Evolutionary conservation across 78 protist genomes (phyloP).

Genomic region (Dictyostelium citrinum): DNA sequence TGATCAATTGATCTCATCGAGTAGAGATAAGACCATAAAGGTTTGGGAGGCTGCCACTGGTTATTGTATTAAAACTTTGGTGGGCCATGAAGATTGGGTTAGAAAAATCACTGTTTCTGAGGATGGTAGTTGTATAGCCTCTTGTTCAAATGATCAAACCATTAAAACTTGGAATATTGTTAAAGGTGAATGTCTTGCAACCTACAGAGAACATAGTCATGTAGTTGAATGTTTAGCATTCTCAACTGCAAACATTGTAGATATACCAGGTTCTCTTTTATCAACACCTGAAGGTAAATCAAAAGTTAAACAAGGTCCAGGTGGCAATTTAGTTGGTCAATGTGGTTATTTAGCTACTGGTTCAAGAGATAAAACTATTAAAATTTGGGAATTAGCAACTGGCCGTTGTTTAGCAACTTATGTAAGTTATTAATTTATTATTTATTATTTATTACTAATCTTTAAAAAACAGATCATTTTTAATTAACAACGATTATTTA

Average conservation of each 20-base stretch:
- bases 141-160: conserved; percentile 84
- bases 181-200: conserved; percentile 81
- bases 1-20: conserved; percentile 78
- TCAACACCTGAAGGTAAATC: conserved; percentile 67
- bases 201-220: conserved; percentile 84
- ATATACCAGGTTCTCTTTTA: conserved; percentile 18
- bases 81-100: conserved; percentile 92
- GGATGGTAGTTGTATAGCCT: conserved; percentile 71
- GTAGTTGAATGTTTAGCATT: conserved; percentile 89
- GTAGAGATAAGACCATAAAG: conserved; percentile 87
- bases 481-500: neutral
- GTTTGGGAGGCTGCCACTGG: conserved; percentile 89
- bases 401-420: conserved; percentile 80
- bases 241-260: conserved; percentile 76
- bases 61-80: conserved; percentile 79
- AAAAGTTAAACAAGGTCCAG: conserved; percentile 57
- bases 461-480: no score
- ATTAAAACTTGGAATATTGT: conserved; percentile 80
- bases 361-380: conserved; percentile 87
- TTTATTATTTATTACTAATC: no score
- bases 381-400: conserved; percentile 86
- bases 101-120: conserved; percentile 43
- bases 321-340: conserved; percentile 65
- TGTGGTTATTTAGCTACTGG: conserved; percentile 86
- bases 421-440: conserved; percentile 18